These are phyloP conservation scores for Lactarius quietus DNA, from an alignment of 768 basidiomycete genomes.

Conservation along the genomic window DNA sequence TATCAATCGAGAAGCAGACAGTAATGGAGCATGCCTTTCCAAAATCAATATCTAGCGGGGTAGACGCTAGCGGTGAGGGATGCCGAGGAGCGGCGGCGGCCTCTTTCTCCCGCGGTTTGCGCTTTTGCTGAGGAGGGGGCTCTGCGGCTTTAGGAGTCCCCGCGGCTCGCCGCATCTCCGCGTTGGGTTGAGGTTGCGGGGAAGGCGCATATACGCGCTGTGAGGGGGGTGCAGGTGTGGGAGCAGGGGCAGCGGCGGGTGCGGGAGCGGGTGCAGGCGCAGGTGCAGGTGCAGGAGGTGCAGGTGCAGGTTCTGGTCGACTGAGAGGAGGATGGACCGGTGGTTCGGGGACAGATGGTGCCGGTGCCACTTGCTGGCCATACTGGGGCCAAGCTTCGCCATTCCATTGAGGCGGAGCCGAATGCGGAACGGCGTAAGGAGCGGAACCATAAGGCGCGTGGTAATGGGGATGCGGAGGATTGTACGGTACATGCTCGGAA, in stretches of 20 bases:
- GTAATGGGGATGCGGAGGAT: constrained; percentile 27
- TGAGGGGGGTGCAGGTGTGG: constrained; percentile 31
- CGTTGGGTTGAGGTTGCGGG: constrained; percentile 34
- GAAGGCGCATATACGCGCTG: constrained; percentile 33
- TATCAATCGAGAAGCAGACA: constrained; percentile 3
- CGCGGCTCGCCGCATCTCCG: constrained; percentile 30
- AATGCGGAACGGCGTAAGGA: constrained; percentile 22
- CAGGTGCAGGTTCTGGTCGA: constrained; percentile 15
- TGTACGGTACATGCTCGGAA: constrained; percentile 29
- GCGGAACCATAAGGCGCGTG: constrained; percentile 25
- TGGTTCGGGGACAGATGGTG: constrained; percentile 20
- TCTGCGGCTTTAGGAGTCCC: constrained; percentile 26
- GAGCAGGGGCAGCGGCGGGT: constrained; percentile 28
- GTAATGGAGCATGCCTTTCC: constrained; percentile 35
- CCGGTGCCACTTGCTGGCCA: constrained; percentile 11
- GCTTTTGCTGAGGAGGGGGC: constrained; percentile 31
- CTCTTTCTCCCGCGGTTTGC: constrained; percentile 39
- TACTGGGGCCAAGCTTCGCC: constrained; percentile 27
- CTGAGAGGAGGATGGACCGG: constrained; percentile 8
- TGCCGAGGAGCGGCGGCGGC: constrained; percentile 29
- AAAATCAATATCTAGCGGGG: constrained; percentile 39
- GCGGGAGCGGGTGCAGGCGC: constrained; percentile 28
- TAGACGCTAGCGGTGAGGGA: constrained; percentile 27
- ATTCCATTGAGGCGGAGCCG: constrained; percentile 25
- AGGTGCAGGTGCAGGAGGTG: constrained; percentile 26